These are phyloP conservation scores for Botryotinia narcissicola DNA, from an alignment of 2,329 filamentous ascomycete species.

Conservation along the genomic window DNA sequence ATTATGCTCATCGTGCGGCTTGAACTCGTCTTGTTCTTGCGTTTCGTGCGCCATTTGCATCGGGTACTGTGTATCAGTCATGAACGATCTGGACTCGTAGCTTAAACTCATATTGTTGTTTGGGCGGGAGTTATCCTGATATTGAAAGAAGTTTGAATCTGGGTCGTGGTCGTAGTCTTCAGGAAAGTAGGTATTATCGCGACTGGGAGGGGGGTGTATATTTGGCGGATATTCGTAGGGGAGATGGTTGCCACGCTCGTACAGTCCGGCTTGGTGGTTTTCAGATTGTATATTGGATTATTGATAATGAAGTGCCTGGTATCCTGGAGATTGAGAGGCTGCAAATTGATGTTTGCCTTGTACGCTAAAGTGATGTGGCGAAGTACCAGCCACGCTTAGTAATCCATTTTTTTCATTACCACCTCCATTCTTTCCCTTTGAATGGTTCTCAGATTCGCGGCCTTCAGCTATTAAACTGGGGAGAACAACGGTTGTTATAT, in stretches of 20 bases:
- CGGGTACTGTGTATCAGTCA: slow-evolving; percentile 31
- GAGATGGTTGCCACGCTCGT: slow-evolving; percentile 17
- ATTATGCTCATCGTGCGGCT: slow-evolving; percentile 31
- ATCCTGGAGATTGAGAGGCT: slow-evolving; percentile 3
- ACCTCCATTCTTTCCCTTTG: background rate
- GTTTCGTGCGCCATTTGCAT: slow-evolving; percentile 34
- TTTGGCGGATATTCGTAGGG: background rate
- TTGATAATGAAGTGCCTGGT: slow-evolving; percentile 8
- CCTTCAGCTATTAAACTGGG: background rate
- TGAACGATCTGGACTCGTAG: slow-evolving; percentile 34
- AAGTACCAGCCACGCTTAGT: slow-evolving; percentile 17
- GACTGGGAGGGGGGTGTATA: background rate
- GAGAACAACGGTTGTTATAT: slow-evolving; percentile 9
- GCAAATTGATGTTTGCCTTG: slow-evolving; percentile 14
- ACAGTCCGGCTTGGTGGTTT: slow-evolving; percentile 10
- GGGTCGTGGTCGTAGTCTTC: background rate
- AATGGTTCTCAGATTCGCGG: background rate
- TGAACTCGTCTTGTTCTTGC: slow-evolving; percentile 34
- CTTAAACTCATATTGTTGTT: slow-evolving; percentile 32
- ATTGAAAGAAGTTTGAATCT: slow-evolving; percentile 10
- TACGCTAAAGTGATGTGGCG: slow-evolving; percentile 12
- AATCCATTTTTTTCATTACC: background rate
- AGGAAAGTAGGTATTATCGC: slow-evolving; percentile 1
- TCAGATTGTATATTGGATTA: slow-evolving; percentile 12
- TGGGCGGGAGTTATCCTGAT: background rate